These are phyloP conservation scores for Globisporangium radiosum DNA, from an alignment of 352 stramenopile species.

Conservation along the genomic window DNA sequence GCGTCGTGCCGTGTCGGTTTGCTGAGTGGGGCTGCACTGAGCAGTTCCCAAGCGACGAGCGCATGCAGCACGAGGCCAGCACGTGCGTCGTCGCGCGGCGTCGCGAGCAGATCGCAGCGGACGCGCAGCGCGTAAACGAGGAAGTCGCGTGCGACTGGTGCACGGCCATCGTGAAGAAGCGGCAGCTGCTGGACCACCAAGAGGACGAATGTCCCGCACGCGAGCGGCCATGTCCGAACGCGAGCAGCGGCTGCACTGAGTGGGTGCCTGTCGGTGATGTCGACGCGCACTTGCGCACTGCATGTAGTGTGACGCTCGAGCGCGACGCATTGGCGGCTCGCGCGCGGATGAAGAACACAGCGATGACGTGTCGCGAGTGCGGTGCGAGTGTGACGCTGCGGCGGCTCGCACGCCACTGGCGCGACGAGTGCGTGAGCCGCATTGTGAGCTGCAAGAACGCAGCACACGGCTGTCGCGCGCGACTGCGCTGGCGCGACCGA, in stretches of 20 bases:
- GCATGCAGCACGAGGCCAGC: slow-evolving; percentile 29
- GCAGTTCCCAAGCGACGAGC: slow-evolving; percentile 28
- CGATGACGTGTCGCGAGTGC: slow-evolving; percentile 44
- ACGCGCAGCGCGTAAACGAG: slow-evolving; percentile 45
- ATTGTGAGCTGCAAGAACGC: slow-evolving; percentile 66
- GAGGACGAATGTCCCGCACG: slow-evolving; percentile 67
- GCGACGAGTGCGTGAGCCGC: slow-evolving; percentile 49
- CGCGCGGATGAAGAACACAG: slow-evolving; percentile 40
- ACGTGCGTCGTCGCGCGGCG: slow-evolving; percentile 39
- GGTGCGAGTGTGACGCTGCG: slow-evolving; percentile 30
- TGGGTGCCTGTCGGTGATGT: slow-evolving; percentile 65
- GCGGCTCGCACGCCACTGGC: slow-evolving; percentile 29
- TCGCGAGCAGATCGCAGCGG: slow-evolving; percentile 29
- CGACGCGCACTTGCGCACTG: slow-evolving; percentile 35
- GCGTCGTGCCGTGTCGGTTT: slow-evolving; percentile 36
- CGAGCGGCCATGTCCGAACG: slow-evolving; percentile 64
- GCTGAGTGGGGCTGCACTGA: slow-evolving; percentile 42
- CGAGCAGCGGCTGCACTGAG: slow-evolving; percentile 46
- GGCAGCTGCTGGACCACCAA: slow-evolving; percentile 62
- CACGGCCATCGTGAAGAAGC: slow-evolving; percentile 49
- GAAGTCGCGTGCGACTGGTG: slow-evolving; percentile 62
- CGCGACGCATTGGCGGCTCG: slow-evolving; percentile 43
- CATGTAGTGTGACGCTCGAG: slow-evolving; percentile 46
- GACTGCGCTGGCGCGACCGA: slow-evolving; percentile 56
- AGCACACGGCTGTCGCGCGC: slow-evolving; percentile 48